Conservation (phyloP, 352 stramenopile species). For the Phytophthora tentaculata region DNA sequence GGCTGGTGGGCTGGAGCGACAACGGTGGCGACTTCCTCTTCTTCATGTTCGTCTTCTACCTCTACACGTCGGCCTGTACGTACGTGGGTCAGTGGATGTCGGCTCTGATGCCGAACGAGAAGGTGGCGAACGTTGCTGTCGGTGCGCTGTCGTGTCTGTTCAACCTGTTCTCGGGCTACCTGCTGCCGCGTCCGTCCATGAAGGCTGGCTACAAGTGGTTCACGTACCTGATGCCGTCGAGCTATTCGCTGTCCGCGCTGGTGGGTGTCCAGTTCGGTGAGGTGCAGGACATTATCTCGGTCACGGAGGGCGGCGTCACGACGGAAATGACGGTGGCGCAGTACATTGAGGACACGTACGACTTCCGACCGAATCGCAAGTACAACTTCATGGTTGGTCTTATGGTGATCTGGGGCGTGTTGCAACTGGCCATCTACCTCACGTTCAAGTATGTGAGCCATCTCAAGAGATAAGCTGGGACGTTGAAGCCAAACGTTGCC, state of each 20-base stretch:
- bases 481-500: slow-evolving; percentile 16
- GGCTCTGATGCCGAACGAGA: slow-evolving; percentile 67
- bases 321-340: slow-evolving; percentile 34
- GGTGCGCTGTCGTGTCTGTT: slow-evolving; percentile 66
- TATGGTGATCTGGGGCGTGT: slow-evolving; percentile 53
- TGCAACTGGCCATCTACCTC: slow-evolving; percentile 64
- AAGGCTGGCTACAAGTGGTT: slow-evolving; percentile 68
- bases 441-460: slow-evolving; percentile 78
- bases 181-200: slow-evolving; percentile 57
- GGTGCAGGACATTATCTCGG: slow-evolving; percentile 28
- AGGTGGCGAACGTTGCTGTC: slow-evolving; percentile 75
- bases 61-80: slow-evolving; percentile 63
- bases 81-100: slow-evolving; percentile 76
- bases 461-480: slow-evolving; percentile 60
- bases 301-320: slow-evolving; percentile 11
- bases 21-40: slow-evolving; percentile 43
- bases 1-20: slow-evolving; percentile 51
- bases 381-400: slow-evolving; percentile 50
- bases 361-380: slow-evolving; percentile 56
- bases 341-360: slow-evolving; percentile 52
- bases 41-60: slow-evolving; percentile 28
- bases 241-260: slow-evolving; percentile 51
- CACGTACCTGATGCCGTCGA: slow-evolving; percentile 64
- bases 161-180: slow-evolving; percentile 66
- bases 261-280: slow-evolving; percentile 45